Conservation (phyloP, 2,329 filamentous ascomycete species). For the Penicillium freii region DNA sequence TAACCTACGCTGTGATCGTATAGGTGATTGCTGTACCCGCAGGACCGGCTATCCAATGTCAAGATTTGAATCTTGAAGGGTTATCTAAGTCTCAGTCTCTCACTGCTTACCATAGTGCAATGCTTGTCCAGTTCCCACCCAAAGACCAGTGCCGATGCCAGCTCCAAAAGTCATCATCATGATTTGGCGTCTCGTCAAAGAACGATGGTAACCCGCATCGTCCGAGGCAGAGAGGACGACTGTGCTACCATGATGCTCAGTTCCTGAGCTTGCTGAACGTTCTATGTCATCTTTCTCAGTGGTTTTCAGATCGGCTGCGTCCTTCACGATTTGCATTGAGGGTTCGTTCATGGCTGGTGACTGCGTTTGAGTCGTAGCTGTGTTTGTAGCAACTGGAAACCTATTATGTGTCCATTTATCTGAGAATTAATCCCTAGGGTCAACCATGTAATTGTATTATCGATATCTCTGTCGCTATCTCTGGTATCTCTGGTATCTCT, state of each 20-base stretch:
- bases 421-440: background rate
- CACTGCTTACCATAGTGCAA: conserved; percentile 29
- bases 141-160: conserved; percentile 37
- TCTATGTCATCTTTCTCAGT: conserved; percentile 12
- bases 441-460: conserved; percentile 2
- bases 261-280: conserved; percentile 11
- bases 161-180: conserved; percentile 43
- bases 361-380: background rate
- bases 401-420: background rate
- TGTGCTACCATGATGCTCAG: conserved; percentile 11
- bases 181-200: conserved; percentile 33
- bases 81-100: too few species aligned
- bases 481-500: background rate
- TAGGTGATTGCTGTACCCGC: conserved; percentile 36
- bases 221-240: conserved; percentile 13
- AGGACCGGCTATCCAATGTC: conserved; percentile 27
- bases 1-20: conserved; percentile 29
- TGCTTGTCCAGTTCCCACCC: conserved; percentile 39
- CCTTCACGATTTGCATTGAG: background rate
- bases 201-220: conserved; percentile 32
- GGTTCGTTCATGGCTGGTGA: background rate
- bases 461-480: conserved; percentile 8
- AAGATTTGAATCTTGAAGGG: background rate
- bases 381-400: background rate
- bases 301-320: conserved; percentile 3